Base-by-base conservation (phyloP, 768 basidiomycete genomes). In the Cystobasidium ongulense region DNA sequence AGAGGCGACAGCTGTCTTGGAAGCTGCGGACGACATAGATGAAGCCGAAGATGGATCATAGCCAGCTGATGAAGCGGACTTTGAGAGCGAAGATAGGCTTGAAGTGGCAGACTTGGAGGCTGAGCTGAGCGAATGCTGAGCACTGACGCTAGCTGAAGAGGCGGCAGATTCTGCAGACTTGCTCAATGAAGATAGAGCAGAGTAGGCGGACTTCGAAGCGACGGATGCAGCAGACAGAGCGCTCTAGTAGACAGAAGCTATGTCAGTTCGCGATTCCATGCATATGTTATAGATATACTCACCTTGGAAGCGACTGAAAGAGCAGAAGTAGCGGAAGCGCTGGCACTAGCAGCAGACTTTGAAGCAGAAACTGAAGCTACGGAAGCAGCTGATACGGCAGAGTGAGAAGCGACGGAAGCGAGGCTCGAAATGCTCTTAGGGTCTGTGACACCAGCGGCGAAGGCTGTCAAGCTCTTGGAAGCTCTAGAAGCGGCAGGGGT, bases 351-450 rank as follows among this genome's bases (percentile, higher is more conserved):
- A 13, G 78, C 73, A 36, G 79, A 79, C 61, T 64, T 53, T 29
- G n/a, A 17, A 25, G 63, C 41, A 7, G 63, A 36, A 23, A 79
- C 78, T 7, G 76, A 77, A 63, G 78, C 77, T 57, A 78, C 80
- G 64, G 77, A 79, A 1, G 76, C 75, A 59, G 80, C 80, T 27
- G 80, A 78, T 11, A 75, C 75, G 63, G 79, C 77, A 43, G n/a
- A 25, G 33, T 62, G 57, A 35, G 29, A 52, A 61, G 81, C 80
- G 53, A 77, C 77, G 1, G 62, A 61, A 13, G 67, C 57, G 15
- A 75, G 46, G 1, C 52, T 63, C 54, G 79, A 81, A 36, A 78
- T 79, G 21, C 80, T 78, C 43, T 78, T 77, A 29, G 59, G 53
- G 41, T 57, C 27, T 17, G 70, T 46, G 29, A 67, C 43, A 41